phyloP scores from a whole-genome alignment of 2,329 filamentous ascomycete genomes.

The Thelonectria blattea region DNA sequence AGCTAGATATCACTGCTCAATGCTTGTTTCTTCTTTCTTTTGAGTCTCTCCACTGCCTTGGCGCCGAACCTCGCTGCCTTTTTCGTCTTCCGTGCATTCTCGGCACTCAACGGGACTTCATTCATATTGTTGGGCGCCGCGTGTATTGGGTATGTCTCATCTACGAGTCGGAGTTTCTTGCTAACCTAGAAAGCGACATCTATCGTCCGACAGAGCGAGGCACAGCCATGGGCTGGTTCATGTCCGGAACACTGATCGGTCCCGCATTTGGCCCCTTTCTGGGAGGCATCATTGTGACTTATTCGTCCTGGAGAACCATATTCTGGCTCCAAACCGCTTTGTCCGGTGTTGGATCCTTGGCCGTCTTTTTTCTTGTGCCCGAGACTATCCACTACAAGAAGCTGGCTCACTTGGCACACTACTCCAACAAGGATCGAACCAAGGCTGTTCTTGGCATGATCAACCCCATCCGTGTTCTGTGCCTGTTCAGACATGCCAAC shows the following conservation, averaged over 20 bases:
- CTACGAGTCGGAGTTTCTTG: background rate
- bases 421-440: slow-evolving; percentile 55
- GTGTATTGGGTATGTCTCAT: slow-evolving; percentile 62
- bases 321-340: slow-evolving; percentile 79
- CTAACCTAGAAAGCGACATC: slow-evolving; percentile 53
- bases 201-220: slow-evolving; percentile 72
- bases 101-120: slow-evolving; percentile 76
- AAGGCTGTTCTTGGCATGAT: slow-evolving; percentile 65
- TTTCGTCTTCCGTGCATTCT: slow-evolving; percentile 76
- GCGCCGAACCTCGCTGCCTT: slow-evolving; percentile 74
- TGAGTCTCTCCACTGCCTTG: slow-evolving; percentile 75
- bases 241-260: slow-evolving; percentile 73
- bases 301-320: slow-evolving; percentile 74
- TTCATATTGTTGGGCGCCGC: slow-evolving; percentile 76
- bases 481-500: slow-evolving; percentile 72
- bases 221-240: slow-evolving; percentile 76
- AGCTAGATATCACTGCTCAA: slow-evolving; percentile 55
- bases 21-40: slow-evolving; percentile 67
- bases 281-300: slow-evolving; percentile 79
- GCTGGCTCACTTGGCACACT: slow-evolving; percentile 65
- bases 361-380: slow-evolving; percentile 70
- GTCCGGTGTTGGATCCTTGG: slow-evolving; percentile 62
- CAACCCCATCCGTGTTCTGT: slow-evolving; percentile 69
- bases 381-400: slow-evolving; percentile 74
- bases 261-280: slow-evolving; percentile 75